phyloP scores from a whole-genome alignment of 2,329 filamentous ascomycete genomes.

The Sporothrix protearum region DNA sequence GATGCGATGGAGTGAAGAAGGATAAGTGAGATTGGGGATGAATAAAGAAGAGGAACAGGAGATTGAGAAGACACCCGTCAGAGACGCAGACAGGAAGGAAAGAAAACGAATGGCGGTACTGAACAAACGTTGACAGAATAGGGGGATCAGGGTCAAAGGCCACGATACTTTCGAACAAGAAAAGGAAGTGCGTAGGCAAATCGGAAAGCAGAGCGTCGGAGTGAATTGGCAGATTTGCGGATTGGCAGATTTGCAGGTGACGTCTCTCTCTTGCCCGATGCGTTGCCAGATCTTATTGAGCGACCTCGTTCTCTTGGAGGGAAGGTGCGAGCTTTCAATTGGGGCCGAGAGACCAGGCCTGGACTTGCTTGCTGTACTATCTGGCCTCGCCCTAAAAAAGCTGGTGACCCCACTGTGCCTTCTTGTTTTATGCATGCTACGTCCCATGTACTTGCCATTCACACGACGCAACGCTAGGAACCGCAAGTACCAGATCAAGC shows the following conservation, averaged over 20 bases:
- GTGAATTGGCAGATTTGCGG: not conserved
- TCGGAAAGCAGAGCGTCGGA: not conserved
- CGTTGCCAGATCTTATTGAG: conserved; percentile 13
- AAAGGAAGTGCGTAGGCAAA: not conserved
- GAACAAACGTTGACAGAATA: too few relatives aligned
- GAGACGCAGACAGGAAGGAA: too few relatives aligned
- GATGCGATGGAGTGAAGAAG: not conserved
- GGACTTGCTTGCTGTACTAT: not conserved
- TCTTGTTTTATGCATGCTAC: not conserved
- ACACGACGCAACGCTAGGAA: not conserved
- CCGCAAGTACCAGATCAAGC: not conserved
- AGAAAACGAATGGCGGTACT: too few relatives aligned
- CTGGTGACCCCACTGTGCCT: not conserved
- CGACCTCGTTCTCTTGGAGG: conserved; percentile 19
- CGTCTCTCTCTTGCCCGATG: conserved; percentile 17
- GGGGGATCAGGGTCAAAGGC: too few relatives aligned
- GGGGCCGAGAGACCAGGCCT: not conserved
- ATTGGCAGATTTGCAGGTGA: conserved; percentile 1
- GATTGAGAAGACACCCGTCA: too few relatives aligned
- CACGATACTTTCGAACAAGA: not conserved
- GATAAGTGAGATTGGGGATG: not conserved
- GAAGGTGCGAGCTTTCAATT: not conserved
- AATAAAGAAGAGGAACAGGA: not conserved
- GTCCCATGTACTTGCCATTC: not conserved
- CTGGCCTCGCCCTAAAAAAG: not conserved